phyloP scores from a whole-genome alignment of 2,329 filamentous ascomycete species.

The Sarocladium kiliense region DNA sequence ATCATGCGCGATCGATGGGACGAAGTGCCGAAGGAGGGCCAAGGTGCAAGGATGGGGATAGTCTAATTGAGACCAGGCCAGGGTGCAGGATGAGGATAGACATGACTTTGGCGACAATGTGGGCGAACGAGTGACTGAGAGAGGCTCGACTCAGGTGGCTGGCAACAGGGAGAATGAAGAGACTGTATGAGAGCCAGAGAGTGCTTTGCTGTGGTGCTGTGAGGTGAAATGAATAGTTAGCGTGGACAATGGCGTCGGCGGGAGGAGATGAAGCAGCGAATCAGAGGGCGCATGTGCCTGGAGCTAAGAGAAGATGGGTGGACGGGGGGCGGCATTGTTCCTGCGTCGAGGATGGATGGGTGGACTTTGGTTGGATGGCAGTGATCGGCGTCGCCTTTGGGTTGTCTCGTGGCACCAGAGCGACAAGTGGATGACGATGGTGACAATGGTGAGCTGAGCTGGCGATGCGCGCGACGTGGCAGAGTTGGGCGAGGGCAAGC shows the following conservation, averaged over 20 bases:
- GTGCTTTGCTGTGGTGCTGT: neutral
- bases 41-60: neutral
- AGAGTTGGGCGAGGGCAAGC: too few species aligned
- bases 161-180: neutral
- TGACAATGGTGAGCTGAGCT: neutral
- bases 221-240: neutral
- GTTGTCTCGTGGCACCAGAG: neutral
- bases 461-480: neutral
- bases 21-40: neutral
- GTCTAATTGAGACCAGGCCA: neutral
- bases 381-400: neutral
- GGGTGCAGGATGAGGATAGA: too few species aligned
- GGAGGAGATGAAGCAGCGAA: slow-evolving; percentile 3
- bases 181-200: neutral
- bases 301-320: neutral
- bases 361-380: neutral
- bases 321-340: neutral
- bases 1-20: neutral
- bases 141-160: neutral
- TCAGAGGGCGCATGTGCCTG: slow-evolving; percentile 1
- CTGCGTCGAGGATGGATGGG: neutral
- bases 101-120: neutral
- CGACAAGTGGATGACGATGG: neutral
- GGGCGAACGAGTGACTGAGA: too few species aligned
- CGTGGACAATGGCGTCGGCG: neutral